These are phyloP conservation scores for Fusarium sulawesiense DNA, from an alignment of 2,329 filamentous ascomycete genomes.

Conservation along the genomic window DNA sequence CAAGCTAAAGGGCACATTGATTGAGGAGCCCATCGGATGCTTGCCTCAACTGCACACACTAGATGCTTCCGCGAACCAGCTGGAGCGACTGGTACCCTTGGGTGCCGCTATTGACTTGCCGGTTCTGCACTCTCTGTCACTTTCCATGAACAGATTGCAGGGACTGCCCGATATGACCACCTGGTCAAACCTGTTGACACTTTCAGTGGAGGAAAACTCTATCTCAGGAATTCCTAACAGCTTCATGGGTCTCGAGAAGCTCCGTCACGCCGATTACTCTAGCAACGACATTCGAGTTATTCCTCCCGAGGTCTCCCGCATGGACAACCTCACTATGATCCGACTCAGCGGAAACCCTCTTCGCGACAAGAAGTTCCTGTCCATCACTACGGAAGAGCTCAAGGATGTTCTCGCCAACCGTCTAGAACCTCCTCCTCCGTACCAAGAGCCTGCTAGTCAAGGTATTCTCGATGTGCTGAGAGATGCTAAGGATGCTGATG, in stretches of 20 bases:
- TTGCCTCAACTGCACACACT: slow-evolving; percentile 77
- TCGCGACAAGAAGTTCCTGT: slow-evolving; percentile 85
- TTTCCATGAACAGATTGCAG: slow-evolving; percentile 85
- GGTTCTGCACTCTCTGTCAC: slow-evolving; percentile 75
- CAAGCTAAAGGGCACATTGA: slow-evolving; percentile 77
- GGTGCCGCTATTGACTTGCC: slow-evolving; percentile 70
- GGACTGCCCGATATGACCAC: slow-evolving; percentile 77
- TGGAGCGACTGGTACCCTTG: slow-evolving; percentile 65
- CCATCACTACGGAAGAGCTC: slow-evolving; percentile 82
- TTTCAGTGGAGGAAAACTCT: slow-evolving; percentile 85
- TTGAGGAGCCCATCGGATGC: slow-evolving; percentile 68
- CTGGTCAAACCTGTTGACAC: slow-evolving; percentile 78
- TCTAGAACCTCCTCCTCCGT: slow-evolving; percentile 67
- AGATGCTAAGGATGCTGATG: slow-evolving; percentile 34
- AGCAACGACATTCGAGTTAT: slow-evolving; percentile 84
- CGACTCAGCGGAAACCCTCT: slow-evolving; percentile 90
- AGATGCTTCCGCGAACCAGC: slow-evolving; percentile 80
- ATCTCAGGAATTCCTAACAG: slow-evolving; percentile 81
- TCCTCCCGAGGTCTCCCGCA: slow-evolving; percentile 80
- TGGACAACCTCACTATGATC: slow-evolving; percentile 81
- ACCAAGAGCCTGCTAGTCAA: slow-evolving; percentile 49
- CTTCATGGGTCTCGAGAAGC: slow-evolving; percentile 72
- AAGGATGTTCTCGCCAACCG: slow-evolving; percentile 78
- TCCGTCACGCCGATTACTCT: slow-evolving; percentile 84
- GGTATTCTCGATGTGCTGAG: slow-evolving; percentile 37